Percentiles rank a stretch among this genome's conserved stretches.
Evolutionary conservation across 192 early-diverging fungal genomes (phyloP).

Genomic region (Phlyctochytrium planicorne): DNA sequence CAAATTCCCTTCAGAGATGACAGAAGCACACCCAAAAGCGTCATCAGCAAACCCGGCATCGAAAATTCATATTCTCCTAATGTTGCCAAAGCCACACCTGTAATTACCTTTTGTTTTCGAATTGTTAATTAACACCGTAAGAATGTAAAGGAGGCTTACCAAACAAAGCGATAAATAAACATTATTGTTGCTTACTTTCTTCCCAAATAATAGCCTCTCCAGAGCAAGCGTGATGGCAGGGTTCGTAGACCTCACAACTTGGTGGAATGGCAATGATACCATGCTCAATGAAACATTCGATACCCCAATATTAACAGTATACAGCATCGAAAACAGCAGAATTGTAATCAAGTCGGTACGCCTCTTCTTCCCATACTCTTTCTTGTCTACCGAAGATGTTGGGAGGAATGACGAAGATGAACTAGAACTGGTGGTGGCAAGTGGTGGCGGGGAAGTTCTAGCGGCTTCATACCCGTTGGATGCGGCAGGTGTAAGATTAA

Average conservation of each 20-base stretch:
- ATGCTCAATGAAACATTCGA: constrained; percentile 77
- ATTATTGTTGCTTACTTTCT: constrained; percentile 39
- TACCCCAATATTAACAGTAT: constrained; percentile 87
- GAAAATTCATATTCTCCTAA: constrained; percentile 80
- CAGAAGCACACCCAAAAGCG: constrained; percentile 74
- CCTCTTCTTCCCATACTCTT: not conserved
- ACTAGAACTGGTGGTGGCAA: constrained; percentile 54
- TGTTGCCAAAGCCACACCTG: constrained; percentile 82
- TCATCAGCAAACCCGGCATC: constrained; percentile 69
- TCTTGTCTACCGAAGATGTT: not conserved
- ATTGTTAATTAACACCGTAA: not conserved
- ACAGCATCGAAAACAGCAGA: constrained; percentile 78
- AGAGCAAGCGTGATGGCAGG: constrained; percentile 76
- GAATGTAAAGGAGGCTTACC: constrained; percentile 26
- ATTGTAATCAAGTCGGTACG: constrained; percentile 59
- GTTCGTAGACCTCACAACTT: constrained; percentile 79
- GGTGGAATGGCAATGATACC: constrained; percentile 67
- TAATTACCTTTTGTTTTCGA: constrained; percentile 43
- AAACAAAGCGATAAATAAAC: constrained; percentile 65
- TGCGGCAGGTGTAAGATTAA: not conserved
- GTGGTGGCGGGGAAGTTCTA: constrained; percentile 41
- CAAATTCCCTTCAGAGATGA: constrained; percentile 80
- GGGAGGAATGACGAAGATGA: constrained; percentile 19
- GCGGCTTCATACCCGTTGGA: not conserved
- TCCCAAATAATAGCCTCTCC: constrained; percentile 60